These are phyloP conservation scores for Nannochloropsis oceanica DNA, from an alignment of 108 stramenopile species.

Conservation along the genomic window DNA sequence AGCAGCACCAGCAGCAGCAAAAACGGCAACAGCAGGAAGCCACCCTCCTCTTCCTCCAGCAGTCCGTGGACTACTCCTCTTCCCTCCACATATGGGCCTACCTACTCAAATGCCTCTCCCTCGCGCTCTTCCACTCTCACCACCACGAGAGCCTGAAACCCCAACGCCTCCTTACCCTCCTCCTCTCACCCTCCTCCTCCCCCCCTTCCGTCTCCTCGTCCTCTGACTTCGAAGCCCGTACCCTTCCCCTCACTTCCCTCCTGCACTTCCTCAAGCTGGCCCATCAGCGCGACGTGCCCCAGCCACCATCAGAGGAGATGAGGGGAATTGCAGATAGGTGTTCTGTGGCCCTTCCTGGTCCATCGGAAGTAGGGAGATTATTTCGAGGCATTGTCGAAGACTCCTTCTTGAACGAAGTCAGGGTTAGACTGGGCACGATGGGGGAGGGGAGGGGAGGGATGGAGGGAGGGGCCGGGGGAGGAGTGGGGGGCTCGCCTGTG, in stretches of 20 bases:
- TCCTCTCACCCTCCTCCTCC: neutral
- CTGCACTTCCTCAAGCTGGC: neutral
- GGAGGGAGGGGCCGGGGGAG: neutral
- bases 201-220: neutral
- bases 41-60: neutral
- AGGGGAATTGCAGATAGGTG: neutral
- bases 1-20: neutral
- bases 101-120: neutral
- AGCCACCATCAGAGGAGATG: neutral
- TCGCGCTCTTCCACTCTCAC: neutral
- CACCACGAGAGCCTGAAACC: neutral
- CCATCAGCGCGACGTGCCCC: neutral
- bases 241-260: neutral
- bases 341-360: neutral
- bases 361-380: neutral
- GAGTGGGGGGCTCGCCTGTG: neutral
- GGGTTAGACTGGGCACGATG: neutral
- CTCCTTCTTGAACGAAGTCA: neutral
- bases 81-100: neutral
- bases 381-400: neutral
- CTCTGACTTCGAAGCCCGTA: neutral
- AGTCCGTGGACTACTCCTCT: neutral
- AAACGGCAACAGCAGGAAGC: neutral
- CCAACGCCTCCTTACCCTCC: neutral
- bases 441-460: neutral